A percentile compares a stretch with the other conserved stretches of the same genome.
phyloP scores from a whole-genome alignment of 2,329 filamentous ascomycete genomes.

The Xylariaceae sp. region DNA sequence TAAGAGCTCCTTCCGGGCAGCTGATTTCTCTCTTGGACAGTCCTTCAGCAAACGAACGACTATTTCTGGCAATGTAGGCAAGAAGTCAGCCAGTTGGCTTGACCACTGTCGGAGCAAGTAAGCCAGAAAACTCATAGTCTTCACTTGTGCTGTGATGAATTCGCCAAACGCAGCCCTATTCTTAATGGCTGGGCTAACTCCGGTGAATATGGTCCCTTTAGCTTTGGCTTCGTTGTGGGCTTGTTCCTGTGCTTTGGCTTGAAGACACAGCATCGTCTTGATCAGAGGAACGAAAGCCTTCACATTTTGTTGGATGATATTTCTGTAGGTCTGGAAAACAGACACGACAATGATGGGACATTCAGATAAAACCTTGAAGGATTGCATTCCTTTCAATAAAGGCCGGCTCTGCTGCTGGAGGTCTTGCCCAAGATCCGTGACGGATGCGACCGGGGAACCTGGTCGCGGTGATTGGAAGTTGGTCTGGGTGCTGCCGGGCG shows the following conservation, averaged over 20 bases:
- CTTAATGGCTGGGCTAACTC: constrained; percentile 88
- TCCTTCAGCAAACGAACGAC: constrained; percentile 89
- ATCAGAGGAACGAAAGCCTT: constrained; percentile 91
- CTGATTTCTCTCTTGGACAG: constrained; percentile 90
- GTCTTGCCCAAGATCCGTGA: constrained; percentile 76
- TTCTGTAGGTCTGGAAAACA: constrained; percentile 89
- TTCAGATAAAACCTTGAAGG: constrained; percentile 96
- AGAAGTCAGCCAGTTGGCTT: constrained; percentile 80
- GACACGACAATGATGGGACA: constrained; percentile 99
- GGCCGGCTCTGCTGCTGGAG: constrained; percentile 76
- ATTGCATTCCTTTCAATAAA: constrained; percentile 90
- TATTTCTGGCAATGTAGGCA: constrained; percentile 79
- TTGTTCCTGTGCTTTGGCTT: constrained; percentile 89
- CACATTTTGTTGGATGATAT: constrained; percentile 76
- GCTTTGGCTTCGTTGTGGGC: constrained; percentile 82
- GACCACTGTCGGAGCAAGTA: constrained; percentile 88
- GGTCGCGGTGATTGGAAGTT: constrained; percentile 86
- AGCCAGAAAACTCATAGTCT: constrained; percentile 98
- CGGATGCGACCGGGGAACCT: constrained; percentile 80
- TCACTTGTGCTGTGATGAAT: constrained; percentile 96
- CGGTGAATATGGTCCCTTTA: constrained; percentile 80
- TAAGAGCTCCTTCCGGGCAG: constrained; percentile 87
- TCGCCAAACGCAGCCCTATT: constrained; percentile 94
- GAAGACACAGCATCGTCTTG: constrained; percentile 80
- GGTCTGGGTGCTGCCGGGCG: constrained; percentile 60